Base-by-base conservation (phyloP, 2,329 filamentous ascomycete genomes). In the Microcera coccophila region DNA sequence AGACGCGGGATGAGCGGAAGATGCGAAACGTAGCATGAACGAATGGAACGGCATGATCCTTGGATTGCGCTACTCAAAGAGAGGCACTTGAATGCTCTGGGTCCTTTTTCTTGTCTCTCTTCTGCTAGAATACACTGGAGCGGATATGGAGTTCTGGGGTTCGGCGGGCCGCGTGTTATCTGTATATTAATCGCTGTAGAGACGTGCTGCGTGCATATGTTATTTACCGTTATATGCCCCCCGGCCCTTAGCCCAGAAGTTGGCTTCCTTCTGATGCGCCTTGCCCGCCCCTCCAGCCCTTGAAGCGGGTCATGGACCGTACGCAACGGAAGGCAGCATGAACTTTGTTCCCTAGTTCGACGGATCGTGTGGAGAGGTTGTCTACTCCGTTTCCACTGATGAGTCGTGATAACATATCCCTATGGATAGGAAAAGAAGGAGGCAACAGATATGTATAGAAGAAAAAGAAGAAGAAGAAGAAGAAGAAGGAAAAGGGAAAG, bases 81-180 rank as follows among this genome's bases (percentile, higher is more conserved):
- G 20, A 17, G 15, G 9, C 15, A 22, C 17, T 17, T n/a, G 7
- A 15, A 8, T n/a, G 9, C n/a, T n/a, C 29, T n/a, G 15, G 29
- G 7, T 15, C 29, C 12, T 32, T 32, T 32, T 32, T 32, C 8
- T 32, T 15, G 7, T 32, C 29, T 32, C 29, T 32, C 29, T 32
- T 17, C 8, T 17, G 36, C 5, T 26, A 38, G 19, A n/a, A 28
- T 38, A 37, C 7, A 18, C 16, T 22, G 16, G 18, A 41, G 38
- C 19, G 29, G 31, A 49, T 40, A 48, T 28, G 58, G 57, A 59
- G 58, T 60, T 60, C 31, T 42, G 52, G 53, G 54, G 44, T 49
- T 39, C 42, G 52, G 39, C 44, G 32, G 32, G 29, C 42, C 47
- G 38, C 37, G 40, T 49, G 41, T 38, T 42, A 38, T 51, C 38